Evolutionary conservation across 1,284 basidiomycete genomes (phyloP), one percentile per base, ranked within the genome.

Genomic region (Vanrija pseudolonga): DNA sequence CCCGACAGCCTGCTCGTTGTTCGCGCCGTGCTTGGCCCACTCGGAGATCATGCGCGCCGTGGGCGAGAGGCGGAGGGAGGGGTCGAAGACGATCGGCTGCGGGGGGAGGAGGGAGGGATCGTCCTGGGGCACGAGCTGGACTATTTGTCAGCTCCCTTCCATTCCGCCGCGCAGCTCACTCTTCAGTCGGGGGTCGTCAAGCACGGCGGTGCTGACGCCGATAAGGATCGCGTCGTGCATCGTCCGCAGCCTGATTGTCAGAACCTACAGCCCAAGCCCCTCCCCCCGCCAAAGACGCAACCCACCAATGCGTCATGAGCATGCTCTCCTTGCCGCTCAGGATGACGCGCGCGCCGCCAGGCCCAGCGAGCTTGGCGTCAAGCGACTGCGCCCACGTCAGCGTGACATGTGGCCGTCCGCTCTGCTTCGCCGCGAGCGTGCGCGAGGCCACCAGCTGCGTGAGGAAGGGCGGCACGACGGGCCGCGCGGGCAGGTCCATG

Each of bases 311-410:
- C 14, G 95, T 98, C 89, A 98, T 92, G 44, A 84, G 66, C 87
- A 95, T 89, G 72, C 89, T 94, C 68, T 96, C 89, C 37, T 80
- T 76, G 1, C 94, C 88, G 63, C 90, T 94, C 49, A 98, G 79
- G 18, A 84, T 81, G 36, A 98, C 82, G 74, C 93, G 90, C 61
- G 79, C 78, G 7, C 90, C 86, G 15, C 80, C 79, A 5, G 76
- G 73, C 0, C 90, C 92, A 0, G 91, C 91, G 58, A 98, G 95
- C 75, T 92, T 94, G 28, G 85, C 90, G 77, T 98, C 94, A 45
- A 94, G 78, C 1, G 91, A 95, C 72, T 98, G 94, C 2, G 95
- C 95, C 77, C 94, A 98, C 1, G 95, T 96, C 9, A 98, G 77
- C 0, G 94, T 98, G 36, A 83, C 77, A 51, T 73, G 67, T 5